phyloP scores from a whole-genome alignment of 805 yeast genomes.

The Groenewaldozyma salmanticensis region DNA sequence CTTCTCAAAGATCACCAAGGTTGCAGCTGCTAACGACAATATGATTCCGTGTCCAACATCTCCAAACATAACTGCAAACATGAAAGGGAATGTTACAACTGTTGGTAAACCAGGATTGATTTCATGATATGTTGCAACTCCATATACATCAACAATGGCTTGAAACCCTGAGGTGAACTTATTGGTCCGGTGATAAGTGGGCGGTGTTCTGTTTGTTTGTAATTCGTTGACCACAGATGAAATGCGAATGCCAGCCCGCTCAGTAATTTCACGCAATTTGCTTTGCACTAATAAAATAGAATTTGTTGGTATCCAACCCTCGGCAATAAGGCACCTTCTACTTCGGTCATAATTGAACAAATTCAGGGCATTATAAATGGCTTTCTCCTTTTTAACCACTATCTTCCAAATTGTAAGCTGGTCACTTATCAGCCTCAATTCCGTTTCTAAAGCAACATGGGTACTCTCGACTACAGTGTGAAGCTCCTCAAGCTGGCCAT shows the following conservation, averaged over 20 bases:
- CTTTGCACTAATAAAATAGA: slow-evolving; percentile 52
- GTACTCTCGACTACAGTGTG: slow-evolving; percentile 55
- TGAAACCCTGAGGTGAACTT: slow-evolving; percentile 91
- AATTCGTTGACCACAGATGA: slow-evolving; percentile 46
- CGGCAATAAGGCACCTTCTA: slow-evolving; percentile 81
- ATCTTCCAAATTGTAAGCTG: slow-evolving; percentile 69
- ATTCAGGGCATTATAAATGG: slow-evolving; percentile 69
- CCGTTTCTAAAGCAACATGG: slow-evolving; percentile 59
- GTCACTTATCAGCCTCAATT: slow-evolving; percentile 65
- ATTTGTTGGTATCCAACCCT: slow-evolving; percentile 89
- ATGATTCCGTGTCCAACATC: slow-evolving; percentile 94
- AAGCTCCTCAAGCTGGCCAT: slow-evolving; percentile 42
- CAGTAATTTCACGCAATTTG: slow-evolving; percentile 54
- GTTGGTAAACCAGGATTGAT: slow-evolving; percentile 95
- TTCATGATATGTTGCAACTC: slow-evolving; percentile 85
- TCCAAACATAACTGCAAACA: slow-evolving; percentile 99
- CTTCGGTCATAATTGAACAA: slow-evolving; percentile 70
- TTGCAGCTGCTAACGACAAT: slow-evolving; percentile 59
- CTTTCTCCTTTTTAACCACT: slow-evolving; percentile 65
- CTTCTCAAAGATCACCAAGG: slow-evolving; percentile 63
- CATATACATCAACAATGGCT: slow-evolving; percentile 89
- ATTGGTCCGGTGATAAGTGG: slow-evolving; percentile 86
- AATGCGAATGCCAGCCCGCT: slow-evolving; percentile 30
- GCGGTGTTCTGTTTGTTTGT: slow-evolving; percentile 77
- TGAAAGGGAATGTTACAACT: slow-evolving; percentile 89